Percentiles rank a stretch among this genome's conserved stretches.
These are phyloP conservation scores for Phalaenopsis aphrodite DNA, from an alignment of 106 monocot species.

Conservation along the genomic window DNA sequence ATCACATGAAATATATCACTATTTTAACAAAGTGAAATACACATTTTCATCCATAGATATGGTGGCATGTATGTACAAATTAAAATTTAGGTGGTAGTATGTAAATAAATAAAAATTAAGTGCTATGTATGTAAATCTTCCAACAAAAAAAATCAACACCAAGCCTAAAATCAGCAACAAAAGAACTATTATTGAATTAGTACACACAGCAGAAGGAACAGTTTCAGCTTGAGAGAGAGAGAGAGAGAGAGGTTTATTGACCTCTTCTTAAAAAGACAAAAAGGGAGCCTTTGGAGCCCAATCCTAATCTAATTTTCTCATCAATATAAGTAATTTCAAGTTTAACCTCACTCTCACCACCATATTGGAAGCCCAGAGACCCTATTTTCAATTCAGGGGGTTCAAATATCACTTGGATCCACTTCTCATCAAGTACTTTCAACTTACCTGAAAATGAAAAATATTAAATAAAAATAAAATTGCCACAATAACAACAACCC, in stretches of 20 bases:
- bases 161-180: too few relatives aligned
- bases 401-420: conserved; percentile 92
- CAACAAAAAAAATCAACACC: too few relatives aligned
- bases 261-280: conserved; percentile 73
- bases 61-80: too few relatives aligned
- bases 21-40: too few relatives aligned
- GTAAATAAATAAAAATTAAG: too few relatives aligned
- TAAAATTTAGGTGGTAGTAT: too few relatives aligned
- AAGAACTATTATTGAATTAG: too few relatives aligned
- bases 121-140: too few relatives aligned
- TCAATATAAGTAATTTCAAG: conserved; percentile 87
- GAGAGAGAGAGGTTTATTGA: neutral
- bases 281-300: conserved; percentile 89
- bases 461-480: neutral
- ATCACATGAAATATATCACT: too few relatives aligned
- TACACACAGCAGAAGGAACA: too few relatives aligned
- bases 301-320: conserved; percentile 85
- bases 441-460: conserved; percentile 50
- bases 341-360: conserved; percentile 86
- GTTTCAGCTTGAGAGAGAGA: neutral
- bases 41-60: too few relatives aligned
- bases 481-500: too few relatives aligned
- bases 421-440: conserved; percentile 67
- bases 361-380: conserved; percentile 68
- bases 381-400: conserved; percentile 83